Percentiles rank a stretch among this genome's conserved stretches.
Evolutionary conservation across 1,139 yeast species (phyloP).

Genomic region (Pichia sp.): DNA sequence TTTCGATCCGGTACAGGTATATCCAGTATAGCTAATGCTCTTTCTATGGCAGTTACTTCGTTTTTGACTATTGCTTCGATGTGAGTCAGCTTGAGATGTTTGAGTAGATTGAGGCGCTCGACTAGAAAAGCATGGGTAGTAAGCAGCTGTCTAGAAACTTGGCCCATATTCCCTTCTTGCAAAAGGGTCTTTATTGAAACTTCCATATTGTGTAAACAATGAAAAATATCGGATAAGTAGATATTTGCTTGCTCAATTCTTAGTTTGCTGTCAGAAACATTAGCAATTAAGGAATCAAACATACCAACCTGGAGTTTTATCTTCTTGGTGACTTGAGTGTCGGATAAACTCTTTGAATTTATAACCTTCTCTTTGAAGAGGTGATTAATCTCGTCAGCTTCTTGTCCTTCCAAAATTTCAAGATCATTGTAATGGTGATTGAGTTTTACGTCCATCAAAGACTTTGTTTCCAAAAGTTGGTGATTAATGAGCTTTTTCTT

Average conservation of each 20-base stretch:
- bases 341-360: conserved; percentile 6
- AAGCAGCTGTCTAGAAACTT: conserved; percentile 18
- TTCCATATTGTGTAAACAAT: conserved; percentile 23
- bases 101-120: conserved; percentile 13
- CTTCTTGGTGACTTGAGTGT: conserved; percentile 21
- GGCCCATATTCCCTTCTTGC: conserved; percentile 13
- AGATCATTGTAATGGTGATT: conserved; percentile 20
- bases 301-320: conserved; percentile 26
- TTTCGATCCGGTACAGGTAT: background rate
- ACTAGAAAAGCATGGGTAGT: conserved; percentile 15
- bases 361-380: conserved; percentile 11
- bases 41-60: conserved; percentile 26
- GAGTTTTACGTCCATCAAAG: conserved; percentile 23
- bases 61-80: conserved; percentile 21
- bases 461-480: conserved; percentile 44
- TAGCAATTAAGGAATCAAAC: conserved; percentile 21
- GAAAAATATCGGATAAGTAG: conserved; percentile 36
- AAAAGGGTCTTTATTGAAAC: conserved; percentile 18
- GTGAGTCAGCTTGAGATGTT: conserved; percentile 12
- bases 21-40: conserved; percentile 22
- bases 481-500: conserved; percentile 33
- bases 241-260: conserved; percentile 24
- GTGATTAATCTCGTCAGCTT: conserved; percentile 14
- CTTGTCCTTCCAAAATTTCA: conserved; percentile 13
- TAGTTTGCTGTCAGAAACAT: conserved; percentile 16